Conservation (phyloP, 164 flowering plant species). For the Buxus sempervirens region DNA sequence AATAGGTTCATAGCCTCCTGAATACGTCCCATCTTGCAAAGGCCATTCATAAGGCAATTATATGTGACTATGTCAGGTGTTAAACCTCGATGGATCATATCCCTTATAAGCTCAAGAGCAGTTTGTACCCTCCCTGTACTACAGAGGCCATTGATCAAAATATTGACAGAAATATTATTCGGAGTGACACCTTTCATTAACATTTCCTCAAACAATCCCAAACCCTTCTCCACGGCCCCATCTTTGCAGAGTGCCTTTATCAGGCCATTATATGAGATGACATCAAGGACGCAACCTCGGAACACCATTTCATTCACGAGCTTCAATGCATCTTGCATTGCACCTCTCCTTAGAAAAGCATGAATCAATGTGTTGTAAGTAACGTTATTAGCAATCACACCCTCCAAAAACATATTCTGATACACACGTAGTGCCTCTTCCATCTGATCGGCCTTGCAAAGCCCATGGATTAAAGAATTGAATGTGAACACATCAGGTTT, state of each 20-base stretch:
- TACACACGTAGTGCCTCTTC: conserved; percentile 59
- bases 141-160: conserved; percentile 77
- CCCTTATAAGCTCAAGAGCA: conserved; percentile 64
- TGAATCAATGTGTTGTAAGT: conserved; percentile 82
- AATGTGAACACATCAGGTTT: conserved; percentile 76
- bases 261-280: conserved; percentile 73
- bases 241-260: conserved; percentile 63
- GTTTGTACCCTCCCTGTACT: conserved; percentile 46
- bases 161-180: conserved; percentile 58
- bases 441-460: conserved; percentile 53
- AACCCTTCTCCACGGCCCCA: conserved; percentile 64
- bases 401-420: conserved; percentile 68
- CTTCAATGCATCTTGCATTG: conserved; percentile 51
- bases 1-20: conserved; percentile 68
- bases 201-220: conserved; percentile 75
- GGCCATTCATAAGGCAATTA: conserved; percentile 79
- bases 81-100: conserved; percentile 61
- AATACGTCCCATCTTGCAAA: conserved; percentile 58
- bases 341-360: conserved; percentile 53
- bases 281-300: conserved; percentile 68
- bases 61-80: conserved; percentile 83
- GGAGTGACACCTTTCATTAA: conserved; percentile 44
- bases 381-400: conserved; percentile 77
- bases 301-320: conserved; percentile 78
- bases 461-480: conserved; percentile 70